Percentiles rank a stretch among this genome's conserved stretches.
These are phyloP conservation scores for Aureobasidium sp. DNA, from an alignment of 2,329 filamentous ascomycete genomes.

Conservation along the genomic window DNA sequence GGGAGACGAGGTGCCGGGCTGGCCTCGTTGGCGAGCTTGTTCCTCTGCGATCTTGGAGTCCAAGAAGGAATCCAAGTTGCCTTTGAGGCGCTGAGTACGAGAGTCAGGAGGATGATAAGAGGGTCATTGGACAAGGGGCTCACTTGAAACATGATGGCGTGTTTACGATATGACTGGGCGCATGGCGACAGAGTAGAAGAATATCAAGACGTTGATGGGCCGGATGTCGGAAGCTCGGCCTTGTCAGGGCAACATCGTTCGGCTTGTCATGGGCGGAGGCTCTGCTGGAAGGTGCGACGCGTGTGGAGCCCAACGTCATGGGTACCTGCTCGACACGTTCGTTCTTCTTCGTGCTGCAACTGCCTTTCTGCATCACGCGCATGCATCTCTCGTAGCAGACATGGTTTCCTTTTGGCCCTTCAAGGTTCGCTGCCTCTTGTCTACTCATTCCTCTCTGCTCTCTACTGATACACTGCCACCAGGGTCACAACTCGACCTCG, in stretches of 20 bases:
- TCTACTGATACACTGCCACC: slow-evolving; percentile 15
- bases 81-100: slow-evolving; percentile 25
- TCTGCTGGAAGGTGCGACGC: neutral
- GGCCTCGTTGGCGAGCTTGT: slow-evolving; percentile 41
- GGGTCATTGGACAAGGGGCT: neutral
- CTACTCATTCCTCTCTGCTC: neutral
- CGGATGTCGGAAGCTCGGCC: neutral
- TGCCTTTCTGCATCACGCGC: neutral
- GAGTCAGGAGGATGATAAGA: neutral
- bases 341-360: neutral
- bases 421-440: slow-evolving; percentile 49
- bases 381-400: slow-evolving; percentile 14
- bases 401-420: slow-evolving; percentile 88
- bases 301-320: neutral
- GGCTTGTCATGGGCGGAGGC: neutral
- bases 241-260: neutral
- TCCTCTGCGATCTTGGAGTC: slow-evolving; percentile 49
- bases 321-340: neutral
- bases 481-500: slow-evolving; percentile 73
- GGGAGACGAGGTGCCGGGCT: slow-evolving; percentile 28
- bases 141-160: slow-evolving; percentile 8
- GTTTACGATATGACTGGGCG: neutral
- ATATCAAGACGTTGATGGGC: neutral
- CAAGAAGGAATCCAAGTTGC: slow-evolving; percentile 31
- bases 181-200: neutral